Evolutionary conservation across 2,329 filamentous ascomycete genomes (phyloP), one percentile per base, ranked within the genome.

Genomic region (Xylaria sp.): DNA sequence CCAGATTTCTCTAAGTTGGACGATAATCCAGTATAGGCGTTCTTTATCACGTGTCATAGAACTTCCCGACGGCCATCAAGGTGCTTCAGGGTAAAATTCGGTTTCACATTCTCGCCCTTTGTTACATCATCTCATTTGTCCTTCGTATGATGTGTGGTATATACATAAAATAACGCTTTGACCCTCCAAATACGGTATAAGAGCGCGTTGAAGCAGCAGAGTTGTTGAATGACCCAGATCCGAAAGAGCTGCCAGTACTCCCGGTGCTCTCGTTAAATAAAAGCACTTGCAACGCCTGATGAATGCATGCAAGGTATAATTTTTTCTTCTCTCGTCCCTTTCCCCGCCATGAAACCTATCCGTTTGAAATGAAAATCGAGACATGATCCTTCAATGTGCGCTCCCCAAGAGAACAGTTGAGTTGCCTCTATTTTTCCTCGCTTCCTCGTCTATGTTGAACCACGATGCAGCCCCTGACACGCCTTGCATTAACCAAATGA

Each of bases 151-250:
- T 69, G 33, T 51, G 13, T 63, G 58, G 52, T 68, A 65, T 70
- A 60, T 70, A 65, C 62, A 70, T 15, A 58, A 62, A 49, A 59
- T 62, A 28, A 57, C 43, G 62, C 31, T 43, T 41, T 55, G 13
- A n/a, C 41, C 49, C 28, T 54, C 48, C 20, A 36, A 31, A 7
- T 10, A 46, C 25, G n/a, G 13, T 64, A 39, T 48, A 48, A 61
- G 76, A 78, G 79, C 75, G 80, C 79, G 80, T 82, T 82, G 80
- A 82, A 82, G 81, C 81, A 78, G 78, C 75, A 73, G 68, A 72
- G 70, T 72, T 72, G 70, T 75, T 72, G 72, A 76, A 76, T 75
- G 66, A 72, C 75, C 75, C 67, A 72, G 66, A 73, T 60, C 73
- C 72, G 64, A 62, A 62, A 75, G 72, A 74, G 73, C 72, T 71